Conservation (phyloP, 1,284 basidiomycete genomes). For the Fomitopsis betulina region DNA sequence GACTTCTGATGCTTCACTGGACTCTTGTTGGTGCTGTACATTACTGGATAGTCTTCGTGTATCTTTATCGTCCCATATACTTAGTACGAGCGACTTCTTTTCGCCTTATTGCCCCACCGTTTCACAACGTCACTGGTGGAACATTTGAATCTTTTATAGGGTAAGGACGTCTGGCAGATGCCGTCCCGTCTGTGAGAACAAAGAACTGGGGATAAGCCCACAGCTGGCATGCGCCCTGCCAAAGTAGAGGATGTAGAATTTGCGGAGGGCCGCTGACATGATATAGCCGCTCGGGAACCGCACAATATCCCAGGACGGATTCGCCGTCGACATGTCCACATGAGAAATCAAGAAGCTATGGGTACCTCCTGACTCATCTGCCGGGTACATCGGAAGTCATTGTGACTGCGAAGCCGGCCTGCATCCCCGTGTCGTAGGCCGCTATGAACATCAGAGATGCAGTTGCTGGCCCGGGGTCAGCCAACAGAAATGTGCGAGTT, state of each 20-base stretch:
- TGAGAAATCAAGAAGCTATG: not conserved
- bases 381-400: not conserved
- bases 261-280: not conserved
- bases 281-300: not conserved
- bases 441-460: not conserved
- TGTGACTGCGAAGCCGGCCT: not conserved
- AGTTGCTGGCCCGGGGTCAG: not conserved
- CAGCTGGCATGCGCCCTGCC: not conserved
- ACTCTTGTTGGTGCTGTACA: constrained; percentile 3
- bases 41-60: constrained; percentile 9
- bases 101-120: no score
- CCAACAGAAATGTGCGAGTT: not conserved
- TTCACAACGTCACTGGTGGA: no score
- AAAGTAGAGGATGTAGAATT: not conserved
- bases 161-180: no score
- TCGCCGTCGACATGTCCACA: not conserved
- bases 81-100: no score
- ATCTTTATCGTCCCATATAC: constrained; percentile 6
- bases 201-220: no score
- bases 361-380: not conserved
- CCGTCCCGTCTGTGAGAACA: no score
- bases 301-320: not conserved
- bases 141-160: no score
- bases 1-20: constrained; percentile 46
- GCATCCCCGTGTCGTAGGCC: not conserved